Evolutionary conservation across 1,284 basidiomycete genomes (phyloP).

Genomic region (Marasmius tenuissimus): DNA sequence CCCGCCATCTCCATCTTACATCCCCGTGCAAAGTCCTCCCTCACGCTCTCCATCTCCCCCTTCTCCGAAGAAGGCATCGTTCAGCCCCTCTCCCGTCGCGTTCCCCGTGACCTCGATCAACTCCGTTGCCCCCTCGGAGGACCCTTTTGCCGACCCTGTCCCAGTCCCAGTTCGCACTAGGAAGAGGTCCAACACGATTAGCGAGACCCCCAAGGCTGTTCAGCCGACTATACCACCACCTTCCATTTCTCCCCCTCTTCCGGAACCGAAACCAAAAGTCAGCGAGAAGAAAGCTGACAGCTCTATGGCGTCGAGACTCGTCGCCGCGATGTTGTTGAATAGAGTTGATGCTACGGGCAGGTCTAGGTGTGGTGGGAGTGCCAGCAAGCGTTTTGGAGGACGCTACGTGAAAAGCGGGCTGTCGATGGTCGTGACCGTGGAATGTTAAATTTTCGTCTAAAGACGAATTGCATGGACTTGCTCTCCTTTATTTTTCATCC

Average conservation of each 20-base stretch:
- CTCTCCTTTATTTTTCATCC: background rate
- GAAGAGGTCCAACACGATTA: background rate
- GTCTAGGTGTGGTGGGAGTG: background rate
- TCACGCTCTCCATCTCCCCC: background rate
- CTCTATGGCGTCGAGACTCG: slow-evolving; percentile 8
- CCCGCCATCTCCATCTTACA: slow-evolving; percentile 1
- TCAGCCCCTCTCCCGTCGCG: background rate
- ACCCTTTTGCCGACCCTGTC: background rate
- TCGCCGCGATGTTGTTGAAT: slow-evolving; percentile 12
- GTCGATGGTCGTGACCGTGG: slow-evolving; percentile 10
- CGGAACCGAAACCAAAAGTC: background rate
- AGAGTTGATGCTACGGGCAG: slow-evolving; percentile 8
- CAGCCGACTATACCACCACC: background rate
- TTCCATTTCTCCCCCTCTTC: background rate
- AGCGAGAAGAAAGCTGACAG: background rate
- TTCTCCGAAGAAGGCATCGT: background rate
- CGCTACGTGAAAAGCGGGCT: slow-evolving; percentile 12
- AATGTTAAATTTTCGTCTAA: background rate
- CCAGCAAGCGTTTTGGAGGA: background rate
- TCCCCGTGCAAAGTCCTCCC: background rate
- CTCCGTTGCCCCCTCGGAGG: background rate
- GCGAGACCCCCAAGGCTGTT: background rate
- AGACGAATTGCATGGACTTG: background rate
- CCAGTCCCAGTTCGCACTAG: background rate
- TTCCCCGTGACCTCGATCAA: background rate